Evolutionary conservation across 2,329 filamentous ascomycete species (phyloP), one percentile per base, ranked within the genome.

Genomic region (Trichoderma breve): DNA sequence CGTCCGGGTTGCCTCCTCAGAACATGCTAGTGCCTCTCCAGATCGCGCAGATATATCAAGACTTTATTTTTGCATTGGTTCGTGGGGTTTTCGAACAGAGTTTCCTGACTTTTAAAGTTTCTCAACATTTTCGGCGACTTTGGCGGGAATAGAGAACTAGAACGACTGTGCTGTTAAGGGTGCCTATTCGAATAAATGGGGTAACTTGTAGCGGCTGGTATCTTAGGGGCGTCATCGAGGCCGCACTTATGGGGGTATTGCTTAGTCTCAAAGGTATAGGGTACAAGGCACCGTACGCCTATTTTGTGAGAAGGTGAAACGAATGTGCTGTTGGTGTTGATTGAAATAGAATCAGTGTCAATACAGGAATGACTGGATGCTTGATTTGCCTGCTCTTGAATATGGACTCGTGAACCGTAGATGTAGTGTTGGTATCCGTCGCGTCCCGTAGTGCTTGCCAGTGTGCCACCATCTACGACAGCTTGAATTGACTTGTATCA

Each of bases 291-390:
- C 0, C 2, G 1, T 53, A 12, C 2, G 14, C 2, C 21, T 24
- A 24, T 53, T 24, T 0, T 85, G 2, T 78, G 76, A 8, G 90
- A 90, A 82, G 81, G n/a, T 86, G 82, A 8, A 89, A 87, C 70
- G 90, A 90, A 4, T 92, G 90, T 51, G 11, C 47, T 51, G 5
- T 12, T 51, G n/a, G 43, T 51, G 43, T 51, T 14, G 43, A 12
- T 51, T 12, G 9, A 21, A 51, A 2, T 24, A 51, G n/a, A n/a
- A 4, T 12, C 5, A 51, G n/a, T 1, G 43, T 51, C n/a, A 24
- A 12, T 51, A 21, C n/a, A 21, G 24, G 9, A 11, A 51, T 5
- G n/a, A 12, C 12, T 51, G n/a, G 12, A 39, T 18, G 36, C 15
- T 32, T 32, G 7, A 32, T 18, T 12, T 58, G 26, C 15, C 3